Conservation (phyloP, 164 flowering plant genomes). For the Akebia trifoliata region DNA sequence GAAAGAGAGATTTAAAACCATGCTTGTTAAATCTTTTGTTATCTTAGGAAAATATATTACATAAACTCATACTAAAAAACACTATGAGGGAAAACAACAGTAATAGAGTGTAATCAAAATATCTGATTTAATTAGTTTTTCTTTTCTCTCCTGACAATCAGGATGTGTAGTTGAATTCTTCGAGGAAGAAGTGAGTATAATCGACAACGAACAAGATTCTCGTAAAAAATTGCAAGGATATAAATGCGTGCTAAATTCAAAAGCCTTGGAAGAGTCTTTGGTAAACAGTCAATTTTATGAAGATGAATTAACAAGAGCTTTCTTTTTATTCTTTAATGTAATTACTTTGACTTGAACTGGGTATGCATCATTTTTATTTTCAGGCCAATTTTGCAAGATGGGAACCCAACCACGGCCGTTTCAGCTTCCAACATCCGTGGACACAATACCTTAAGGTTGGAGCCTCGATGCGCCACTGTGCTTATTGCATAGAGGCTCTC, state of each 20-base stretch:
- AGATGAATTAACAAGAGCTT: neutral
- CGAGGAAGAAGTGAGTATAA: neutral
- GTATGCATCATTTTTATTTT: neutral
- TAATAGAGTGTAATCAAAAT: too few relatives aligned
- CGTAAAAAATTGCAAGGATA: slow-evolving; percentile 35
- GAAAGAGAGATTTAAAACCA: too few relatives aligned
- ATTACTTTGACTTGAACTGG: neutral
- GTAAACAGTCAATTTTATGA: slow-evolving; percentile 19
- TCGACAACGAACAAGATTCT: slow-evolving; percentile 12
- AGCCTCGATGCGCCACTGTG: slow-evolving; percentile 46
- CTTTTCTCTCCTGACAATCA: slow-evolving; percentile 12
- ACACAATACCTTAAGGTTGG: slow-evolving; percentile 67
- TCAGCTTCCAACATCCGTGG: slow-evolving; percentile 75
- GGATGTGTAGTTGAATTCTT: slow-evolving; percentile 45
- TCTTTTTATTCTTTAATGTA: neutral
- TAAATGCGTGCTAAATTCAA: slow-evolving; percentile 57
- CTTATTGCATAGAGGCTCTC: slow-evolving; percentile 61
- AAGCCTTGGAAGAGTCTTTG: slow-evolving; percentile 56
- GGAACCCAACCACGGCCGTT: slow-evolving; percentile 79
- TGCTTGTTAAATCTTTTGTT: too few relatives aligned
- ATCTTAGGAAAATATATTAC: too few relatives aligned
- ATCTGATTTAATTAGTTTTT: too few relatives aligned
- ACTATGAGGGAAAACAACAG: too few relatives aligned
- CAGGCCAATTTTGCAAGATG: slow-evolving; percentile 82
- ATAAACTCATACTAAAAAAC: too few relatives aligned